Evolutionary conservation across 805 yeast species (phyloP).

Genomic region (Yamadazyma akitaensis): DNA sequence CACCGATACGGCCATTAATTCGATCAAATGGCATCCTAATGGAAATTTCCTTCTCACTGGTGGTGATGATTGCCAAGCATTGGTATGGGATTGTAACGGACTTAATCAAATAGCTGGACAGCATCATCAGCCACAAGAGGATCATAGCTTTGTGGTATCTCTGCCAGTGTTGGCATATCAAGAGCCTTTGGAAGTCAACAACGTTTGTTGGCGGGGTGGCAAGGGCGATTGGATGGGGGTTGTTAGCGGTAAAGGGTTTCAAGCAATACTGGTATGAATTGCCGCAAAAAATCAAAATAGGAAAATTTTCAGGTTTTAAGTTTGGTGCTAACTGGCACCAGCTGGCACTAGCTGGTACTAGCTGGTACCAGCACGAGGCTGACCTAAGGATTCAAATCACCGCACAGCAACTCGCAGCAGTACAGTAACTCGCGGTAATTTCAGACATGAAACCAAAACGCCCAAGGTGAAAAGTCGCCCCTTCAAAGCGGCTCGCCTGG

Average conservation of each 20-base stretch:
- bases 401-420: no score
- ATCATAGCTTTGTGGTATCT: neutral
- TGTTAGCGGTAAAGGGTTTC: constrained; percentile 65
- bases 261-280: constrained; percentile 45
- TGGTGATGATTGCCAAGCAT: constrained; percentile 69
- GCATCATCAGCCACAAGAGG: neutral
- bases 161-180: constrained; percentile 48
- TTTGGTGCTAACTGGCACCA: neutral
- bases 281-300: neutral
- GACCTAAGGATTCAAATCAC: no score
- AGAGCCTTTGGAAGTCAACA: constrained; percentile 71
- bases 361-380: no score
- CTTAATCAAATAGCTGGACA: constrained; percentile 13
- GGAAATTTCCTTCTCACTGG: constrained; percentile 61
- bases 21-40: constrained; percentile 81
- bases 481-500: neutral
- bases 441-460: no score
- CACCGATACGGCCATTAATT: constrained; percentile 65
- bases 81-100: constrained; percentile 60
- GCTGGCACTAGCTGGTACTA: no score
- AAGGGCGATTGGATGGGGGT: constrained; percentile 81
- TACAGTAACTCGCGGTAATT: no score
- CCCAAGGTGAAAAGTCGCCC: no score
- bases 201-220: constrained; percentile 64
- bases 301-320: neutral